phyloP scores from a whole-genome alignment of 148 eudicot genomes.

The Rheum nobile region DNA sequence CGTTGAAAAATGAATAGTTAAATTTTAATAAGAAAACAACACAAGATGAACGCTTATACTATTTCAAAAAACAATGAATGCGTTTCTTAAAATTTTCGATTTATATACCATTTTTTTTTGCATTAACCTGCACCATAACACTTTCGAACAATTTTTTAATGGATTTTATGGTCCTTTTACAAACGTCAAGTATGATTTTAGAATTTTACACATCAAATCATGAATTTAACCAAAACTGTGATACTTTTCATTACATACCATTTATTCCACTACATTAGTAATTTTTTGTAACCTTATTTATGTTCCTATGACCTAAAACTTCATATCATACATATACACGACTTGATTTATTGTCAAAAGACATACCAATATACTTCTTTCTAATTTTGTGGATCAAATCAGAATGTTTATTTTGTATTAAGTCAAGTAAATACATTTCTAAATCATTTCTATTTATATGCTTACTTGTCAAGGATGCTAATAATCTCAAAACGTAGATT shows the following conservation, averaged over 20 bases:
- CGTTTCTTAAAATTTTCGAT: background rate
- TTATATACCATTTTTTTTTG: background rate
- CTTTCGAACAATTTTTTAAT: background rate
- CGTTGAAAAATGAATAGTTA: background rate
- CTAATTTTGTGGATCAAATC: background rate
- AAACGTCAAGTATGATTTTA: background rate
- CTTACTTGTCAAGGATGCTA: background rate
- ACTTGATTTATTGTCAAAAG: background rate
- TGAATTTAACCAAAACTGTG: background rate
- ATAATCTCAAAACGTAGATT: background rate
- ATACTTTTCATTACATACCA: background rate
- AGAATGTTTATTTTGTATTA: background rate
- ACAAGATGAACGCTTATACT: constrained; percentile 5
- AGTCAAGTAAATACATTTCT: background rate
- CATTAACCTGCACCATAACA: background rate
- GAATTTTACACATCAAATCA: background rate
- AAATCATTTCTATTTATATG: background rate
- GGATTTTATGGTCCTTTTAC: background rate
- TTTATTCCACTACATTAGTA: background rate
- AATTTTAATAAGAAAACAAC: background rate
- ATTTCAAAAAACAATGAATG: background rate
- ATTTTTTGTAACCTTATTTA: background rate
- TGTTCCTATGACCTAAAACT: background rate
- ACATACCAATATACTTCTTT: background rate
- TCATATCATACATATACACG: background rate